Evolutionary conservation across 495 filamentous ascomycete species (phyloP), one percentile per base, ranked within the genome.

Genomic region (Aspergillus indologenus): DNA sequence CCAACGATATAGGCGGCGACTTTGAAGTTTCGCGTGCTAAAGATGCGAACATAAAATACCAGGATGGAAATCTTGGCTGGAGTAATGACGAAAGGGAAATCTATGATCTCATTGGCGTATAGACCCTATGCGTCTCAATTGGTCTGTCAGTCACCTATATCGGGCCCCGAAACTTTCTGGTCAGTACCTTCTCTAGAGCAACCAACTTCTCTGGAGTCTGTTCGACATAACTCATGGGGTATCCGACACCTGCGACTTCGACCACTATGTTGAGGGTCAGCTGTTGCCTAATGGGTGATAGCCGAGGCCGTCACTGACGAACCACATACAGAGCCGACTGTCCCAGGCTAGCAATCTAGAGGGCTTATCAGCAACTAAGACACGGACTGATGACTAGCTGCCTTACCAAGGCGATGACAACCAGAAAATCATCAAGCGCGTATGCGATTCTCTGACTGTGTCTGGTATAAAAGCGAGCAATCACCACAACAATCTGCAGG

Each of bases 31-130:
- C 58, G 62, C 24, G 60, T 62, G 31, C 59, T 52, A 59, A 78
- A 71, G 52, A 79, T 75, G 21, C 71, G 76, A 0, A 71, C 55
- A 51, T 79, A 80, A 46, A 80, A 73, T 45, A 72, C 56, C n/a
- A 80, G 64, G n/a, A 80, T 60, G 4, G 74, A 75, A 6, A 73
- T 52, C 60, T 78, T 78, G 46, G 72, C 68, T 22, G 69, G 53
- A 29, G 75, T 71, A 49, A 69, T 61, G 7, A 58, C 59, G 47
- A 70, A 61, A 3, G 70, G 70, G 23, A 70, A 74, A 23, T 64
- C 61, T 22, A 75, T 54, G n/a, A 68, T 62, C 64, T 67, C 43
- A n/a, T 63, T 59, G 17, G 61, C 57, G 18, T 59, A 51, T 5
- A 60, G n/a, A 20, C 59, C 56, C 65, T 67, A 19, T 17, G 47